Conservation (phyloP, 1,284 basidiomycete genomes). For the Waitea zeae region DNA sequence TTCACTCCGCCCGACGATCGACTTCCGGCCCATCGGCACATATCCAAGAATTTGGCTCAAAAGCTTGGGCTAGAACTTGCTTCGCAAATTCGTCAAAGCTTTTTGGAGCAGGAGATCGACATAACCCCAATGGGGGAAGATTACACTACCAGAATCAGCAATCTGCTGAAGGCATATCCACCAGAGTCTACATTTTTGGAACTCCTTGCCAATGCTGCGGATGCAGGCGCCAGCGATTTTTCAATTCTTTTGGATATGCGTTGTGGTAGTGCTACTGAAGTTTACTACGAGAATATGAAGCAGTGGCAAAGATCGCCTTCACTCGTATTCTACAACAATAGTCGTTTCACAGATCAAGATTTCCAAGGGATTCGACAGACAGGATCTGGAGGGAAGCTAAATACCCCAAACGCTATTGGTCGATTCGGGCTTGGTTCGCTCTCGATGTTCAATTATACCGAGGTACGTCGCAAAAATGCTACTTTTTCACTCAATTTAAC, state of each 20-base stretch:
- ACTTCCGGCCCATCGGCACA: too few relatives aligned
- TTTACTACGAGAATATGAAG: background rate
- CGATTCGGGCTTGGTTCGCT: background rate
- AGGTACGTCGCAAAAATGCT: too few relatives aligned
- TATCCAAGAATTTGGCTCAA: too few relatives aligned
- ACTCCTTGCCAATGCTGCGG: background rate
- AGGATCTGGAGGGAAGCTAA: background rate
- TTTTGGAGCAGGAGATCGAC: too few relatives aligned
- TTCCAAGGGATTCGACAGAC: background rate
- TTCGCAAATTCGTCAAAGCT: too few relatives aligned
- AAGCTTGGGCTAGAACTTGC: too few relatives aligned
- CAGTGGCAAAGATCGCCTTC: background rate
- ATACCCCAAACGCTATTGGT: background rate
- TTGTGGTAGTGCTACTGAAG: background rate
- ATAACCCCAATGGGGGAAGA: too few relatives aligned
- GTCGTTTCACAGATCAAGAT: background rate
- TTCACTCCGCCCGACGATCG: too few relatives aligned
- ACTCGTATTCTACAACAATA: background rate
- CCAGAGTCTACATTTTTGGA: background rate
- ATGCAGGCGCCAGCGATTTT: background rate
- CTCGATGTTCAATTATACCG: background rate
- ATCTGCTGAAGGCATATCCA: background rate
- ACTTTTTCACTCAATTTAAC: too few relatives aligned
- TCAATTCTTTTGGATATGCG: background rate
- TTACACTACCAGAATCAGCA: background rate